These are phyloP conservation scores for Pyrenula aspistea DNA, from an alignment of 495 filamentous ascomycete species.

Conservation along the genomic window DNA sequence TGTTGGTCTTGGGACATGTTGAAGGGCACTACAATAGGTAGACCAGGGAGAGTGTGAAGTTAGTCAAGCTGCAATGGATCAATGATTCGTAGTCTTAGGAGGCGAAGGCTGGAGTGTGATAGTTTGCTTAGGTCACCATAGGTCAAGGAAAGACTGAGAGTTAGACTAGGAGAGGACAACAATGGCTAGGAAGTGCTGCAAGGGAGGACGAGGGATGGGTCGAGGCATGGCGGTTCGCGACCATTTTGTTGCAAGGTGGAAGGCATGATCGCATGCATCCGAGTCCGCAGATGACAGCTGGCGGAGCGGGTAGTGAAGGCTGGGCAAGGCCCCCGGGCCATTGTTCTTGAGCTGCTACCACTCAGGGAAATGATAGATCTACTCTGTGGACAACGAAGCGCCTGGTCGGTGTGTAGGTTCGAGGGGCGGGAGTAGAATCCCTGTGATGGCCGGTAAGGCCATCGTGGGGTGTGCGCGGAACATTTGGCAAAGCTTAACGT, in stretches of 20 bases:
- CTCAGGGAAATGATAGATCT: background rate
- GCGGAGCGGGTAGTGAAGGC: too few species aligned
- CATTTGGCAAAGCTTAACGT: too few species aligned
- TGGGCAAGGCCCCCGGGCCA: too few species aligned
- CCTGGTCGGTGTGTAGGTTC: too few species aligned
- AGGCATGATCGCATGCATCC: background rate
- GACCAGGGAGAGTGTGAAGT: too few species aligned
- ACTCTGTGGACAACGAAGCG: conserved; percentile 14
- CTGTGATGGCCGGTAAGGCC: background rate
- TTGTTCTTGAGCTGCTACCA: too few species aligned
- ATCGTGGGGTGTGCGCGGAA: too few species aligned
- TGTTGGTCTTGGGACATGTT: background rate
- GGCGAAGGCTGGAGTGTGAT: too few species aligned
- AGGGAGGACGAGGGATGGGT: background rate
- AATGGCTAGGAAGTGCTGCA: background rate
- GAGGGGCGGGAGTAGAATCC: background rate
- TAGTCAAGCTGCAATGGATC: too few species aligned
- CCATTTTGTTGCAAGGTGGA: background rate
- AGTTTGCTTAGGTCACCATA: background rate
- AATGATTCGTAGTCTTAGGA: too few species aligned
- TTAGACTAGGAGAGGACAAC: background rate
- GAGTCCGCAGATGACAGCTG: background rate
- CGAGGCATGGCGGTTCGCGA: too few species aligned
- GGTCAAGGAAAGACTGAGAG: background rate
- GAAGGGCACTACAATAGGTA: too few species aligned